Evolutionary conservation across 345 rosid genomes (phyloP).

Genomic region (Hibiscus tridactylites): DNA sequence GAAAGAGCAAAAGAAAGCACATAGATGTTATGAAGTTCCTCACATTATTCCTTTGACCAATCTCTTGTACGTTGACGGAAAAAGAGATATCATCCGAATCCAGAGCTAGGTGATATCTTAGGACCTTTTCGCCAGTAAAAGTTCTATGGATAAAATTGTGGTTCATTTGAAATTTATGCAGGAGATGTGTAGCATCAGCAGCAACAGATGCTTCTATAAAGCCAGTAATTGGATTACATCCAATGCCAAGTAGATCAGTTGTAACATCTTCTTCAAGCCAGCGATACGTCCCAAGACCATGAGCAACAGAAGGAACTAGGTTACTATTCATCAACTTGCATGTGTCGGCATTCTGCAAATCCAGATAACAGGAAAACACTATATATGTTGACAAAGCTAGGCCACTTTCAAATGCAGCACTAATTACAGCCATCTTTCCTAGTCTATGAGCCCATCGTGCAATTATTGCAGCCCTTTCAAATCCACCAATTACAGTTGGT

Average conservation of each 20-base stretch:
- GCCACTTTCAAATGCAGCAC: conserved; percentile 87
- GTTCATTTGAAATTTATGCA: conserved; percentile 56
- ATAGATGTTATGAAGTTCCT: conserved; percentile 17
- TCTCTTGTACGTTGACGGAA: conserved; percentile 42
- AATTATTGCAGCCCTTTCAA: conserved; percentile 67
- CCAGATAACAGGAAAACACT: conserved; percentile 63
- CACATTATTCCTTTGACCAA: conserved; percentile 42
- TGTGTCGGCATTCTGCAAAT: conserved; percentile 45
- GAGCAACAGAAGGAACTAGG: conserved; percentile 44
- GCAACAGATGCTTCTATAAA: conserved; percentile 53
- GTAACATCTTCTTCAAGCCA: conserved; percentile 85
- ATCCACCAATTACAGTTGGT: conserved; percentile 86
- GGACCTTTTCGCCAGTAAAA: conserved; percentile 34
- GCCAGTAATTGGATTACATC: conserved; percentile 35
- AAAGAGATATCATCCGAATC: conserved; percentile 42
- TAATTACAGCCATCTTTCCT: conserved; percentile 83
- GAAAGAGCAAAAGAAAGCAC: not conserved
- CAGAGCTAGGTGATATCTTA: conserved; percentile 36
- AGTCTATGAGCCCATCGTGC: conserved; percentile 77
- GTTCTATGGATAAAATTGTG: conserved; percentile 31
- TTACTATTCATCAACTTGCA: conserved; percentile 30
- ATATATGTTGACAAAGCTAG: conserved; percentile 62
- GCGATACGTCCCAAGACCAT: conserved; percentile 85
- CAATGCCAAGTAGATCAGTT: conserved; percentile 43
- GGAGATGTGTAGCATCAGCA: conserved; percentile 39